These are phyloP conservation scores for Penicillium desertorum DNA, from an alignment of 495 filamentous ascomycete genomes.

Conservation along the genomic window DNA sequence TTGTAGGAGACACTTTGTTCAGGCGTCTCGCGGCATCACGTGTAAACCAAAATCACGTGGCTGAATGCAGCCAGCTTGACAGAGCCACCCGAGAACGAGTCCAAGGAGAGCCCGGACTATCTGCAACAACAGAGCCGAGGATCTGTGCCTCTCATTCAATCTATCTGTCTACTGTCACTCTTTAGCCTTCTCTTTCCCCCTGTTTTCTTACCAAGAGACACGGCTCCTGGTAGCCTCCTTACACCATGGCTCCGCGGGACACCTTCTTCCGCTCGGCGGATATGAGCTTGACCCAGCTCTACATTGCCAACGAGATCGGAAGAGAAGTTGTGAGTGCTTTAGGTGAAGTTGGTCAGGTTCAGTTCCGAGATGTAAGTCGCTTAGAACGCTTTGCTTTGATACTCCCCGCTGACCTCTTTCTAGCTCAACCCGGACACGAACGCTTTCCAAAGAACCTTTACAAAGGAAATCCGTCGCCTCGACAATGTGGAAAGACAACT, in stretches of 20 bases:
- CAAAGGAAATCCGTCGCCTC: conserved; percentile 91
- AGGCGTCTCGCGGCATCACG: neutral
- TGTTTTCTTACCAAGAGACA: conserved; percentile 26
- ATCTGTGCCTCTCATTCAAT: conserved; percentile 21
- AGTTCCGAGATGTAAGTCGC: conserved; percentile 89
- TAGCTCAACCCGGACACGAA: conserved; percentile 89
- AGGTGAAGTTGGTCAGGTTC: conserved; percentile 90
- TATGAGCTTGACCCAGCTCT: conserved; percentile 99
- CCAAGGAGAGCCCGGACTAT: conserved; percentile 3
- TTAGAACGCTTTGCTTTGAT: conserved; percentile 1
- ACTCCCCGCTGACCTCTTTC: conserved; percentile 5
- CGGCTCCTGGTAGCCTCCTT: conserved; percentile 31
- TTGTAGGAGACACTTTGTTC: neutral
- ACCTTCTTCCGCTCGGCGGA: conserved; percentile 99
- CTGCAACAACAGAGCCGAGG: conserved; percentile 6
- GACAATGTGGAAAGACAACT: conserved; percentile 98
- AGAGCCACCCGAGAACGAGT: conserved; percentile 18
- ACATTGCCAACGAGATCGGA: conserved; percentile 97
- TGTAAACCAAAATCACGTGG: conserved; percentile 23
- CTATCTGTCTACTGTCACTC: conserved; percentile 3
- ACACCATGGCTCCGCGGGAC: conserved; percentile 63
- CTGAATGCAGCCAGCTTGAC: conserved; percentile 22
- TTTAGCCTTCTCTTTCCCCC: conserved; percentile 11
- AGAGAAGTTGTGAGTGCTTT: conserved; percentile 95
- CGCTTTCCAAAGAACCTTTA: conserved; percentile 96